Evolutionary conservation across 2,329 filamentous ascomycete genomes (phyloP).

Genomic region (Helicocarpus griseus): DNA sequence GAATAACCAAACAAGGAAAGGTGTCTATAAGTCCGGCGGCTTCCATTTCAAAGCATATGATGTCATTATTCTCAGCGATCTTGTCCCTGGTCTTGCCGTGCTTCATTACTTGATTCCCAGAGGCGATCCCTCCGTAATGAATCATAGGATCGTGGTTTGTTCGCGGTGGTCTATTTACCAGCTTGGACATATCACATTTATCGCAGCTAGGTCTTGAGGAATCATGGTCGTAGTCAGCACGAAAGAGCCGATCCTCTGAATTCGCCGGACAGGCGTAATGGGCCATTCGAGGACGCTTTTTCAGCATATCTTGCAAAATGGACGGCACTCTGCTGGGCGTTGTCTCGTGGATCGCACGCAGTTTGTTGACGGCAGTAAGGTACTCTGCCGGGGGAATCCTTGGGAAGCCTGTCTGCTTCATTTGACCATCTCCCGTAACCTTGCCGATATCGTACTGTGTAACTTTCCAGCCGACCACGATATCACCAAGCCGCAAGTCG

Average conservation of each 20-base stretch:
- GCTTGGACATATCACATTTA: neutral
- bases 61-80: neutral
- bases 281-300: neutral
- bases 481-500: constrained; percentile 15
- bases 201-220: neutral
- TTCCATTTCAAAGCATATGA: constrained; percentile 4
- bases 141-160: constrained; percentile 1
- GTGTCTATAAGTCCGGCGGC: constrained; percentile 10
- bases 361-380: neutral
- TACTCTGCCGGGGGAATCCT: neutral
- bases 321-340: neutral
- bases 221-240: neutral
- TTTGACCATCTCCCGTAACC: neutral
- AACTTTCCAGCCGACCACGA: constrained; percentile 12
- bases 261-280: neutral
- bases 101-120: constrained; percentile 7
- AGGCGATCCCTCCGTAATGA: constrained; percentile 8
- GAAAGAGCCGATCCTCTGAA: neutral
- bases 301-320: neutral
- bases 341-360: neutral
- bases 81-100: constrained; percentile 10
- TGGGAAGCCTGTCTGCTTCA: neutral
- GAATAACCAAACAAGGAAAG: constrained; percentile 30
- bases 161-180: neutral
- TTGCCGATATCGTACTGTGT: constrained; percentile 12